These are phyloP conservation scores for Herpetospermum pedunculosum DNA, from an alignment of 306 rosid species.

Conservation along the genomic window DNA sequence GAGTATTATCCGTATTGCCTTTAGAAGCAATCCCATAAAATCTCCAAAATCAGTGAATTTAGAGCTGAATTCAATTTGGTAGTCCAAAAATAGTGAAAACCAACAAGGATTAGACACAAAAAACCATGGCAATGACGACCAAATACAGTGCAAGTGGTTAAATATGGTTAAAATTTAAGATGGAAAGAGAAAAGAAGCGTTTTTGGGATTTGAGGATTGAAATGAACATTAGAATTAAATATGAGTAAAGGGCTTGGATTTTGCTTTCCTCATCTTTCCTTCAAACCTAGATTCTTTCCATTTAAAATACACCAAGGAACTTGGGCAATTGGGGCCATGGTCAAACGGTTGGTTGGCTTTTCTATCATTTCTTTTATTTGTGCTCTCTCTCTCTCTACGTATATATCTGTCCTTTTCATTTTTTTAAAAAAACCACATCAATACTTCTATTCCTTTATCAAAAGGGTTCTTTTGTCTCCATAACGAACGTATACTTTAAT, in stretches of 20 bases:
- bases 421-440: background rate
- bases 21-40: background rate
- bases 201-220: background rate
- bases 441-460: background rate
- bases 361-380: slow-evolving; percentile 34
- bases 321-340: slow-evolving; percentile 25
- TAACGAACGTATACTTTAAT: background rate
- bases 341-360: slow-evolving; percentile 62
- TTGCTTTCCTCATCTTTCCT: slow-evolving; percentile 15
- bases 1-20: slow-evolving; percentile 10
- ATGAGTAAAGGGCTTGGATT: slow-evolving; percentile 24
- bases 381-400: slow-evolving; percentile 20
- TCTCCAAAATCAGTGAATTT: background rate
- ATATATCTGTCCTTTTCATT: slow-evolving; percentile 1
- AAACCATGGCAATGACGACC: background rate
- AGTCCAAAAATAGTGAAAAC: background rate
- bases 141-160: slow-evolving; percentile 1
- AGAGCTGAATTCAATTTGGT: slow-evolving; percentile 6
- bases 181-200: background rate
- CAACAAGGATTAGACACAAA: slow-evolving; percentile 3
- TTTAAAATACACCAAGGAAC: slow-evolving; percentile 14
- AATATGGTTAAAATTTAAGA: background rate
- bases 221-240: background rate
- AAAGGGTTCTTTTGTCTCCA: background rate
- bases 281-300: slow-evolving; percentile 28